Base-by-base conservation (phyloP, 169 alveolate genomes). In the Plasmodium blacklocki region DNA sequence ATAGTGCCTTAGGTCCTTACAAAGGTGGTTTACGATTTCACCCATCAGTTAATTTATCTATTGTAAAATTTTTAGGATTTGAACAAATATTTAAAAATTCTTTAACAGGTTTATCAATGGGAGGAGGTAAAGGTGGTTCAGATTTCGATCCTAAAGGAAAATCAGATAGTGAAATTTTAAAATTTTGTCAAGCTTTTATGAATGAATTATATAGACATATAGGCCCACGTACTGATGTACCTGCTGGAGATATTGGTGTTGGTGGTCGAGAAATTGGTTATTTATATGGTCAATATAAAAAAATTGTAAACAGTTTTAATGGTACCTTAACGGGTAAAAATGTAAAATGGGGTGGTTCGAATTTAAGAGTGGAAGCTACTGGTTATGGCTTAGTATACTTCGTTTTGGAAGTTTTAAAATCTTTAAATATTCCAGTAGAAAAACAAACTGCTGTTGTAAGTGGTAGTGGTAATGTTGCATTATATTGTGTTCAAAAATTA, bases 241-340 rank as follows among this genome's bases (percentile, higher is more conserved):
- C 98, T 7, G 98, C 98, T 14, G 98, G 98, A 12, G 98, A 96
- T 66, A 96, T 96, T 15, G 98, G 98, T 1, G 98, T 96, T 18
- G 97, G 97, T 0, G 96, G 92, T 7, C 93, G 97, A 15, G 98
- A 96, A 85, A 94, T 96, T 12, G 98, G 98, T 12, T 96, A 91
- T 91, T 56, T 96, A 64, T 96, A 75, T 73, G 98, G 98, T 1
- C 98, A 96, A 75, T 96, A 96, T 91, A 94, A 94, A 72, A 88
- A 94, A 67, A 68, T 94, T 18, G 92, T 66, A 76, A 88, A 93
- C 62, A 64, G 60, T n/a, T 89, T 80, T 74, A 89, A 91, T 86
- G 98, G 97, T 3, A 95, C 95, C 14, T 83, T 96, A 49, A 96
- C 97, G 0, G 98, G 98, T 3, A 96, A 96, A 75, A 96, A 93